phyloP scores from a whole-genome alignment of 2,329 filamentous ascomycete genomes.

The Chaetomiaceae sp. region DNA sequence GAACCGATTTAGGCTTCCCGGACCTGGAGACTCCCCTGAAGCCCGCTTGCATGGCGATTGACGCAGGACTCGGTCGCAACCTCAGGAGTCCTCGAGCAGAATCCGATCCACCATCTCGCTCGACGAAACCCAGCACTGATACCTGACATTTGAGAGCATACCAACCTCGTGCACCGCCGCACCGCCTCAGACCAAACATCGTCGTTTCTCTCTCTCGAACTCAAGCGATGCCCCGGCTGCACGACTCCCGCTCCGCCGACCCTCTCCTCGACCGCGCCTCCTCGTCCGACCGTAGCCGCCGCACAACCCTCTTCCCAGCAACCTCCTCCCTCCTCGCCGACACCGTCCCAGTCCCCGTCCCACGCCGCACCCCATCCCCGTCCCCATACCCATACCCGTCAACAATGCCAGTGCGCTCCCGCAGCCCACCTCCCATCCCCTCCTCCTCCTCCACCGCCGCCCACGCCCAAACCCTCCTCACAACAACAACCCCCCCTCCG shows the following conservation, averaged over 20 bases:
- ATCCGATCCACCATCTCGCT: no score
- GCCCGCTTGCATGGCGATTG: no score
- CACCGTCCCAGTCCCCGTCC: neutral
- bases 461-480: no score
- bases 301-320: neutral
- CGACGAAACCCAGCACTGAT: no score
- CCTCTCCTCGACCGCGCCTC: constrained; percentile 19
- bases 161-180: no score
- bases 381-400: neutral
- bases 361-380: neutral
- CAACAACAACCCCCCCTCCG: constrained; percentile 46
- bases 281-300: constrained; percentile 16
- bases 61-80: no score
- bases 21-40: no score
- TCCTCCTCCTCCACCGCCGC: no score
- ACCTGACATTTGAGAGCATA: no score
- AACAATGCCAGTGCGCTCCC: constrained; percentile 65
- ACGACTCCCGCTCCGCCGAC: constrained; percentile 17
- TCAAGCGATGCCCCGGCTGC: constrained; percentile 16
- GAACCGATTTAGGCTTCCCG: no score
- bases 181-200: no score
- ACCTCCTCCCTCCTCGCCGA: neutral
- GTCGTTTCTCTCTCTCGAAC: neutral
- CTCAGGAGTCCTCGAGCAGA: no score
- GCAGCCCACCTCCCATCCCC: constrained; percentile 41